Conservation (phyloP, 441 rosid genomes). For the Erodium chrysanthum region DNA sequence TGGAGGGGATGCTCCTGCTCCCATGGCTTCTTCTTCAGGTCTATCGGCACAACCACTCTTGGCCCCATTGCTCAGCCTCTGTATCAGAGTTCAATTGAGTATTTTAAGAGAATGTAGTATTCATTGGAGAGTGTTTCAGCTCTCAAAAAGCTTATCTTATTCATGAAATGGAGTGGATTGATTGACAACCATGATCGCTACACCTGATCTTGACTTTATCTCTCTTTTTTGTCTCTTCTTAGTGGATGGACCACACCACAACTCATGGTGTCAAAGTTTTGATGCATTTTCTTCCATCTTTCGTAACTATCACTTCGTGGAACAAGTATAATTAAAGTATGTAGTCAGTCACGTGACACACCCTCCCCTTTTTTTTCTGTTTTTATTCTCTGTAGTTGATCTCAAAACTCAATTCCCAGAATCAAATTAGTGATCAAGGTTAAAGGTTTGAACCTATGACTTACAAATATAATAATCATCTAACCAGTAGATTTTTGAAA, state of each 20-base stretch:
- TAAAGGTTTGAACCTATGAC: too few relatives aligned
- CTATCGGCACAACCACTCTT: slow-evolving; percentile 48
- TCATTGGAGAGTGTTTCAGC: too few relatives aligned
- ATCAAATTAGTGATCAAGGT: too few relatives aligned
- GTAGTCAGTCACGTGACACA: too few relatives aligned
- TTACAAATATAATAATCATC: too few relatives aligned
- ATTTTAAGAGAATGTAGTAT: too few relatives aligned
- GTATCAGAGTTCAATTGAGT: neutral
- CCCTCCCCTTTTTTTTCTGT: too few relatives aligned
- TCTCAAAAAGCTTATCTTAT: neutral
- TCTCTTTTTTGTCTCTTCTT: neutral
- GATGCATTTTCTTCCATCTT: neutral
- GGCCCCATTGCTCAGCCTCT: slow-evolving; percentile 24
- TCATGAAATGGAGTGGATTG: neutral
- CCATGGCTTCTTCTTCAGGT: slow-evolving; percentile 66
- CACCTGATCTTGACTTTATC: neutral
- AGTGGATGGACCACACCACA: slow-evolving; percentile 1
- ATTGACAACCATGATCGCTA: neutral
- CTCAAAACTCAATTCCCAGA: too few relatives aligned
- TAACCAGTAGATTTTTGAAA: too few relatives aligned
- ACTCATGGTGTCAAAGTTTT: neutral
- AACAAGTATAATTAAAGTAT: too few relatives aligned
- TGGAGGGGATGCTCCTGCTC: slow-evolving; percentile 48
- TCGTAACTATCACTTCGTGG: too few relatives aligned
- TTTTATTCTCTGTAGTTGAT: too few relatives aligned